A percentile compares a stretch with the other conserved stretches of the same genome.
Conservation (phyloP, 2,329 filamentous ascomycete genomes). For the Cryphonectria parasitica region DNA sequence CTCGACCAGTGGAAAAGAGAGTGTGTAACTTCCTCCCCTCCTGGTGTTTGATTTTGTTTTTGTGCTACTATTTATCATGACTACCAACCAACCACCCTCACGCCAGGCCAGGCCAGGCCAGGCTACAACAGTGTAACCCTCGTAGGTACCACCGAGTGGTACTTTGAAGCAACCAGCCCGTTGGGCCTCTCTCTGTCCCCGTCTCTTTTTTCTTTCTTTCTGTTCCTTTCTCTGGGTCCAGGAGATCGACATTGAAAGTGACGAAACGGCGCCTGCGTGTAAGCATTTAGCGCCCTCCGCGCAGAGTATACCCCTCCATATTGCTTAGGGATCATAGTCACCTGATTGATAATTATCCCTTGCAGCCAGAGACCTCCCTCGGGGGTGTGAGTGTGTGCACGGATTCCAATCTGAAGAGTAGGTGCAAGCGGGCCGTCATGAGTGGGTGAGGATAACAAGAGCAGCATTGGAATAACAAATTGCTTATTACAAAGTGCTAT, state of each 20-base stretch:
- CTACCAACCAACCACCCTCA: neutral
- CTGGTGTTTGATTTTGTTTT: neutral
- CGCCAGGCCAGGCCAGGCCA: neutral
- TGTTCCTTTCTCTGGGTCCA: neutral
- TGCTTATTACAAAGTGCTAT: no score
- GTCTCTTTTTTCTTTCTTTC: neutral
- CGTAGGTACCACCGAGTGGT: neutral
- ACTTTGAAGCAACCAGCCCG: neutral
- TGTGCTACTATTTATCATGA: neutral
- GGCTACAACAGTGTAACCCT: neutral
- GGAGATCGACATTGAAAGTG: neutral
- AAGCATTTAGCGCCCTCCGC: conserved; percentile 12
- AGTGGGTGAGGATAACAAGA: neutral
- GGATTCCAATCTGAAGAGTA: neutral
- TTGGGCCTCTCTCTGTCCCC: neutral
- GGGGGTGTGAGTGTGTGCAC: neutral
- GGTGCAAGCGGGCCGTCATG: neutral
- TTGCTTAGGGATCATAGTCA: conserved; percentile 5
- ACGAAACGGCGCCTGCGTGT: conserved; percentile 7
- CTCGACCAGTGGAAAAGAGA: no score
- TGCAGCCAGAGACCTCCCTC: neutral
- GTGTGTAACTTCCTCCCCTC: no score
- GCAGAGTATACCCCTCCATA: neutral
- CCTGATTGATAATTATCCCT: neutral
- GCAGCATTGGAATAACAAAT: no score